Base-by-base conservation (phyloP, 352 stramenopile genomes). In the Phytophthora rubi region DNA sequence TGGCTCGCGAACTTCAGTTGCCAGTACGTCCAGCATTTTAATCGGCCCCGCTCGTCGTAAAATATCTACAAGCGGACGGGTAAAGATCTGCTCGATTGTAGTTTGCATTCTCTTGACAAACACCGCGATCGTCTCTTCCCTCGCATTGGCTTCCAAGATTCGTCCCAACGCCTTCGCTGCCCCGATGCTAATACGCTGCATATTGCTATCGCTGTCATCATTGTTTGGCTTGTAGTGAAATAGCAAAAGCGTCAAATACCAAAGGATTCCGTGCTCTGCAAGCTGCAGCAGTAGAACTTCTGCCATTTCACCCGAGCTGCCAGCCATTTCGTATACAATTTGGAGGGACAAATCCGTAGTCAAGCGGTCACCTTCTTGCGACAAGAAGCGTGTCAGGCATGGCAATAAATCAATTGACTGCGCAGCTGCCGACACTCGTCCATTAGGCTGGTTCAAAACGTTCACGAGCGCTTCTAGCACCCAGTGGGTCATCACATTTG, bases 51-150 rank as follows among this genome's bases (percentile, higher is more conserved):
- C 80, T 53, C 79, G 82, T 48, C 79, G 73, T 55, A 96, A 68
- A 59, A 92, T 88, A 45, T 93, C 85, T 7, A 96, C 88, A 47
- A 96, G 58, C 18, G 89, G 82, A 26, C 76, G 74, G 6, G 89
- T 96, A 64, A 96, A 96, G 18, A 96, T 70, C 42, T 79, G 88
- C 61, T 95, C 87, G 59, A 96, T 96, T 51, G 89, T 96, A 33
- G 77, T 76, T 55, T 96, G 89, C 85, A 96, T 93, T 32, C 80
- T 77, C 59, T 89, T 88, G 39, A 95, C 88, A 74, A 83, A 93
- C 6, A 90, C 75, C 30, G 85, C 71, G 49, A 95, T 92, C 7
- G 84, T 81, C 57, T 93, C 84, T 52, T 95, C 88, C 21, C 77
- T 89, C 0, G 86, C 86, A 42, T 79, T 82, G 6, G 86, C 86